These are phyloP conservation scores for Gossypium herbaceum DNA, from an alignment of 345 rosid genomes.

Conservation along the genomic window DNA sequence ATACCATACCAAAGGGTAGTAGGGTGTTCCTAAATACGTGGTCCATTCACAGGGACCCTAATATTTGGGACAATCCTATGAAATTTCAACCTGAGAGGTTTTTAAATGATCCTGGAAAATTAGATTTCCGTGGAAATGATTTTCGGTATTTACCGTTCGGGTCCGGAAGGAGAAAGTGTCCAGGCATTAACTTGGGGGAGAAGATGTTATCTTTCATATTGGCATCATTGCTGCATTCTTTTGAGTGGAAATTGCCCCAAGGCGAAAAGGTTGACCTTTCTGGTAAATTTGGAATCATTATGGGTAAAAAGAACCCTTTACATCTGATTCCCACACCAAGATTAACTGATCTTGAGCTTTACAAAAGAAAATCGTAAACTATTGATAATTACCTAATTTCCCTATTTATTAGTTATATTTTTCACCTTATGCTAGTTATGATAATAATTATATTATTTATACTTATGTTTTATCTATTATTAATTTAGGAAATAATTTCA, in stretches of 20 bases:
- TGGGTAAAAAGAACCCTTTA: background rate
- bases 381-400: too few species aligned
- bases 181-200: background rate
- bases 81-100: slow-evolving; percentile 12
- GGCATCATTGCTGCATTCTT: background rate
- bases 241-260: background rate
- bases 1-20: background rate
- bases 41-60: background rate
- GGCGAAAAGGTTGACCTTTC: background rate
- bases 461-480: too few species aligned
- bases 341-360: background rate
- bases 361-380: background rate
- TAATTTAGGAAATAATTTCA: too few species aligned
- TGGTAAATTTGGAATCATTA: background rate
- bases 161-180: background rate
- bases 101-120: background rate
- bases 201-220: background rate
- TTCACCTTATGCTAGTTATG: too few species aligned
- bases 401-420: too few species aligned
- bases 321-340: background rate
- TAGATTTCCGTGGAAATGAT: background rate
- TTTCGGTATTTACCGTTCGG: slow-evolving; percentile 4
- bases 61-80: background rate
- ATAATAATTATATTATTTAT: too few species aligned
- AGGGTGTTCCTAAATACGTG: background rate